These are phyloP conservation scores for Lachnellula willkommii DNA, from an alignment of 2,329 filamentous ascomycete genomes.

Conservation along the genomic window DNA sequence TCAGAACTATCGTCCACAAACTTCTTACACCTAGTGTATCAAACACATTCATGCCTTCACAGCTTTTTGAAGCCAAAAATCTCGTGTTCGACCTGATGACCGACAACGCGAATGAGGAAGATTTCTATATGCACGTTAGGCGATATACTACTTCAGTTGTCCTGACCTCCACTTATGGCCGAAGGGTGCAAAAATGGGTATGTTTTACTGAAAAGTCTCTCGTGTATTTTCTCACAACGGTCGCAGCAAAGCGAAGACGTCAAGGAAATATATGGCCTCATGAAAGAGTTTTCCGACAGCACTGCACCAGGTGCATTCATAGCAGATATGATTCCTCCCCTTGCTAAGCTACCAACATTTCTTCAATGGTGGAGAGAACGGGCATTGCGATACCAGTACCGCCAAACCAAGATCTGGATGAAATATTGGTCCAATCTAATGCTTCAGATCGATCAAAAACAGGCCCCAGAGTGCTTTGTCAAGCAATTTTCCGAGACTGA, in stretches of 20 bases:
- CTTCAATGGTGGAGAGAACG: background rate
- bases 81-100: conserved; percentile 37
- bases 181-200: conserved; percentile 1
- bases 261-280: conserved; percentile 4
- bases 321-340: conserved; percentile 31
- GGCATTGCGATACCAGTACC: background rate
- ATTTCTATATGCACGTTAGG: conserved; percentile 29
- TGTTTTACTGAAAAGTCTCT: background rate
- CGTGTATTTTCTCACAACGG: background rate
- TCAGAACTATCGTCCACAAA: conserved; percentile 36
- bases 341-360: conserved; percentile 23
- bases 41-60: conserved; percentile 37
- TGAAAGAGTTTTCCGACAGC: conserved; percentile 21
- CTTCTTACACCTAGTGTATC: conserved; percentile 35
- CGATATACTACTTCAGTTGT: conserved; percentile 8
- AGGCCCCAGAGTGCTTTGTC: background rate
- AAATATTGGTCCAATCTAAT: background rate
- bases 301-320: conserved; percentile 35
- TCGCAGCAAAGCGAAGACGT: conserved; percentile 26
- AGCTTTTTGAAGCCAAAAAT: conserved; percentile 42
- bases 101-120: conserved; percentile 29
- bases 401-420: background rate
- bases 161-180: conserved; percentile 13
- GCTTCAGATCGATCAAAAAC: background rate
- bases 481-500: background rate